Evolutionary conservation across 1,284 basidiomycete species (phyloP), one percentile per base, ranked within the genome.

Genomic region (Puccinia hordei): DNA sequence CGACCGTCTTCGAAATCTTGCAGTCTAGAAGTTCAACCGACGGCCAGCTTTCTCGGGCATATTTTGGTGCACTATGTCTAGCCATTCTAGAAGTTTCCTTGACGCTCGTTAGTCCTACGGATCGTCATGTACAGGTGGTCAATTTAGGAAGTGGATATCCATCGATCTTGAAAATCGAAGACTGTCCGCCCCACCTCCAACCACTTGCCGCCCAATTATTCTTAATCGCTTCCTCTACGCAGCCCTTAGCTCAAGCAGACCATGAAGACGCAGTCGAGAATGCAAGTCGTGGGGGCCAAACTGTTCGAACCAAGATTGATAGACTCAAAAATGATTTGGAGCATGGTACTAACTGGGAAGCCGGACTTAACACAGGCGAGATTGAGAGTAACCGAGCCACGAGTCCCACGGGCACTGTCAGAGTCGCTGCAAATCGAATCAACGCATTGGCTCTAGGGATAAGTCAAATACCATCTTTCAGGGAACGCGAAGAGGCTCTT

Each of bases 21-120:
- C 63, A 69, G 27, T 78, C 75, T 44, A 51, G n/a, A 71, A 30
- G 19, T 24, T 55, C 51, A 5, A 78, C 63, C 24, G 65, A 68
- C 30, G 75, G 33, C 24, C 30, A 78, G 55, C 65, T 78, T 19
- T 78, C 75, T 57, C 59, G 65, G 33, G 63, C 75, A n/a, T 78
- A 78, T 33, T 78, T 78, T 46, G 75, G 63, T 46, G 41, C 75
- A 57, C 35, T 78, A 44, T 78, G 75, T 59, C 55, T 78, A 27
- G 75, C 75, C 22, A 51, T 78, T 57, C 30, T 78, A 69, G 75
- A 78, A 38, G 65, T 78, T 38, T 68, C 75, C 17, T 27, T 78
- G 33, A 57, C 63, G n/a, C 65, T 55, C 30, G 63, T 78, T 27
- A 41, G 38, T 59, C 49, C 75, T 53, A 30, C 33, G 0, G 35